These are phyloP conservation scores for Astraeus odoratus DNA, from an alignment of 768 basidiomycete species.

Conservation along the genomic window DNA sequence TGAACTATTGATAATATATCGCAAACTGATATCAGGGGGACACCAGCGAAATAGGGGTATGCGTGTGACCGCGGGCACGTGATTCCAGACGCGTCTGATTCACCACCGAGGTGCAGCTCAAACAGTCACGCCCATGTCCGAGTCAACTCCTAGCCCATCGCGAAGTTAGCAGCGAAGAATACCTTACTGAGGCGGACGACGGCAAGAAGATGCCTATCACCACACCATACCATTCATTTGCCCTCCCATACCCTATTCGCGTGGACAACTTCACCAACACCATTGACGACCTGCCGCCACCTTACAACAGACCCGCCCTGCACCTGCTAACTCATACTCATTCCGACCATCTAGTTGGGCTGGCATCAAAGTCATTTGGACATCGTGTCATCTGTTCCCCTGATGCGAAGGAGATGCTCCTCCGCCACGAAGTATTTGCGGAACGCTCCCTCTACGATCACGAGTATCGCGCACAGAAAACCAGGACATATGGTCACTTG, in stretches of 20 bases:
- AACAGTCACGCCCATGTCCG: neutral
- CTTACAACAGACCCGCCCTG: conserved; percentile 35
- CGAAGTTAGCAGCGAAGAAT: neutral
- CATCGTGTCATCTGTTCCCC: conserved; percentile 69
- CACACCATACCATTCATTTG: conserved; percentile 70
- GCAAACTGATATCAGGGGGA: too few relatives aligned
- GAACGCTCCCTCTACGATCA: conserved; percentile 55
- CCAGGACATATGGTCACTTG: conserved; percentile 60
- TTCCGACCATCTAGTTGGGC: conserved; percentile 77
- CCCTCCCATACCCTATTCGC: conserved; percentile 75
- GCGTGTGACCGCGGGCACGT: too few relatives aligned
- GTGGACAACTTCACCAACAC: conserved; percentile 72
- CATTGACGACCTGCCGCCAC: conserved; percentile 27
- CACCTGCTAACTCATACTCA: conserved; percentile 89
- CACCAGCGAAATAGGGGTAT: too few relatives aligned
- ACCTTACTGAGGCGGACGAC: neutral
- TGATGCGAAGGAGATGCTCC: conserved; percentile 82
- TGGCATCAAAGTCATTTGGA: conserved; percentile 69
- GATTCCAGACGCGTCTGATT: too few relatives aligned
- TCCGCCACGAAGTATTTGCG: conserved; percentile 64
- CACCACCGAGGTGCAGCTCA: too few relatives aligned
- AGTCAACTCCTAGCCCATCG: neutral
- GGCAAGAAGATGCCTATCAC: conserved; percentile 58
- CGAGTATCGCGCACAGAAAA: conserved; percentile 23
- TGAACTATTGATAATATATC: too few relatives aligned